A percentile compares a stretch with the other conserved stretches of the same genome.
Conservation (phyloP, 495 filamentous ascomycete genomes). For the Podospora didyma region DNA sequence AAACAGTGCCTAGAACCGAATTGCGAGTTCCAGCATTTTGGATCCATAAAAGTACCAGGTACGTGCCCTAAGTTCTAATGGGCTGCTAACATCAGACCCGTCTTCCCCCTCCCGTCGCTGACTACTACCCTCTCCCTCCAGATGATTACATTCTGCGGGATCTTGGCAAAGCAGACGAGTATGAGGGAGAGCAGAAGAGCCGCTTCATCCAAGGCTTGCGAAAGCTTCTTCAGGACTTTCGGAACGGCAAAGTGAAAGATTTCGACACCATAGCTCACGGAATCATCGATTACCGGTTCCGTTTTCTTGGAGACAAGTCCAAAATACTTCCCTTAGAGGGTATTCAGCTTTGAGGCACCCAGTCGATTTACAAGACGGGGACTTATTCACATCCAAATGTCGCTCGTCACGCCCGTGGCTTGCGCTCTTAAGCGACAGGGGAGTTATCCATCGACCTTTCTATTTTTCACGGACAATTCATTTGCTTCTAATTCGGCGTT, state of each 20-base stretch:
- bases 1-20: conserved; percentile 81
- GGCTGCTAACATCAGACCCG: conserved; percentile 30
- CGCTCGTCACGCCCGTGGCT: background rate
- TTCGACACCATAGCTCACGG: conserved; percentile 74
- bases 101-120: conserved; percentile 43
- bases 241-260: conserved; percentile 69
- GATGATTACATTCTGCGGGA: conserved; percentile 85
- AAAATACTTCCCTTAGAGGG: conserved; percentile 44
- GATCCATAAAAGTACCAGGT: conserved; percentile 74
- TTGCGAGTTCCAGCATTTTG: conserved; percentile 73
- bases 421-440: conserved; percentile 14
- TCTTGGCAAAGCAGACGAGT: conserved; percentile 71
- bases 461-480: conserved; percentile 7
- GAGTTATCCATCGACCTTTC: conserved; percentile 9
- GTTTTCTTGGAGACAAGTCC: conserved; percentile 48
- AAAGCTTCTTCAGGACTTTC: conserved; percentile 70
- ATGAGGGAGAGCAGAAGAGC: conserved; percentile 62
- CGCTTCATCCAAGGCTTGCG: conserved; percentile 73
- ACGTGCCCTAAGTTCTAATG: conserved; percentile 44
- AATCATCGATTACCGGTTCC: conserved; percentile 74
- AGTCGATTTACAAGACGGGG: background rate
- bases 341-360: conserved; percentile 25
- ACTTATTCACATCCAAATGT: background rate
- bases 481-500: conserved; percentile 13
- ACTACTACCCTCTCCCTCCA: conserved; percentile 56